Conservation (phyloP, 371 early-diverging fungal species). For the Syncephalastrum racemosum region DNA sequence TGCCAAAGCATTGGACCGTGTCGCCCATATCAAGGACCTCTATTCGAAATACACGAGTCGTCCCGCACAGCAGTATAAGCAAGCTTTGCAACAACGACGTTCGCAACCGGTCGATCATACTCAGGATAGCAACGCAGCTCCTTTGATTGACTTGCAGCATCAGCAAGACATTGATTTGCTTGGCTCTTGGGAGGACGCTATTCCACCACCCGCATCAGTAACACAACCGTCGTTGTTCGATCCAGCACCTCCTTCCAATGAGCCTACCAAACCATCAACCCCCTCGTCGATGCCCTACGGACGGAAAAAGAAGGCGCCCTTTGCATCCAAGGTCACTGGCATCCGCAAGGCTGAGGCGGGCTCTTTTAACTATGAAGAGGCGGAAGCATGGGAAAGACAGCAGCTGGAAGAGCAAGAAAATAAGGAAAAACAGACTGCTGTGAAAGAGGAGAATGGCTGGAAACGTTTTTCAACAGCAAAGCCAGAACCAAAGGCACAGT, state of each 20-base stretch:
- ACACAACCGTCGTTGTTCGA: not conserved
- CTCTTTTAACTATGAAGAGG: slow-evolving; percentile 79
- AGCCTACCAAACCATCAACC: not conserved
- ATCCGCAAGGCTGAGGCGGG: slow-evolving; percentile 14
- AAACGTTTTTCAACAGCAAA: not conserved
- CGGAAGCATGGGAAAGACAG: slow-evolving; percentile 76
- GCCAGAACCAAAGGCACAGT: not conserved
- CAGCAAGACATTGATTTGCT: slow-evolving; percentile 2
- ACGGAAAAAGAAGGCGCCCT: slow-evolving; percentile 2
- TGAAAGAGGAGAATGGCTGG: not conserved
- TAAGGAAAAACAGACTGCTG: not conserved
- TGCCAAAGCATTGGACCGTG: slow-evolving; percentile 57
- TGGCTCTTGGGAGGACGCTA: not conserved
- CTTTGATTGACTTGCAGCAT: not conserved
- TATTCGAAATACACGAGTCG: slow-evolving; percentile 80
- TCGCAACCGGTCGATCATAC: not conserved
- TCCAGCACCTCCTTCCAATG: not conserved
- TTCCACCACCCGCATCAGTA: not conserved
- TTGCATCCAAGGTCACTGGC: slow-evolving; percentile 7
- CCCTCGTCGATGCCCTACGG: not conserved
- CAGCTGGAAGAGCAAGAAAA: slow-evolving; percentile 65
- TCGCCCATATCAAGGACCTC: slow-evolving; percentile 59
- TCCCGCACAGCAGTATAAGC: slow-evolving; percentile 78
- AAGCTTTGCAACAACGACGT: slow-evolving; percentile 63
- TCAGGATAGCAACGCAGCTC: not conserved